A percentile compares a stretch with the other conserved stretches of the same genome.
These are phyloP conservation scores for Saccharum spontaneum DNA, from an alignment of 176 grass and related monocot genomes.

Conservation along the genomic window DNA sequence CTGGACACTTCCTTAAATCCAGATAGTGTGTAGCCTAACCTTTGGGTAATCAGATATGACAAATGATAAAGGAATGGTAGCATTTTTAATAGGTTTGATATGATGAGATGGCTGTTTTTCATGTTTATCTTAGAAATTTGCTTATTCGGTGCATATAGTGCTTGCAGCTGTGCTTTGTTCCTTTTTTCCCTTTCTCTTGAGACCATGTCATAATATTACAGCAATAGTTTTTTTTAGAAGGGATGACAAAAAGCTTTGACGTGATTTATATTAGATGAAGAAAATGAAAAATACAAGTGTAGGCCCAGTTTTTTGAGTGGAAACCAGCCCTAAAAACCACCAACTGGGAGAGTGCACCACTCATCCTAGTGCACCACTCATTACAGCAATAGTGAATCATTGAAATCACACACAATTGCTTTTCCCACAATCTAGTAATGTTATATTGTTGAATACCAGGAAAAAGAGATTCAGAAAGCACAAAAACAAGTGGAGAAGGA, in stretches of 20 bases:
- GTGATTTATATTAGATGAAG: no score
- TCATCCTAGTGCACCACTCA: no score
- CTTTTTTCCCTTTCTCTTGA: not conserved
- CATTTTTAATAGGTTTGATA: not conserved
- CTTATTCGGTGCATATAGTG: slow-evolving; percentile 9
- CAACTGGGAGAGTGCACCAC: no score
- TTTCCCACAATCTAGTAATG: not conserved
- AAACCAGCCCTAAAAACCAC: no score
- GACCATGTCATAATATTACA: not conserved
- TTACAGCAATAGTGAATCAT: not conserved
- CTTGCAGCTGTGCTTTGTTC: slow-evolving; percentile 11
- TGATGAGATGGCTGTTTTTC: not conserved
- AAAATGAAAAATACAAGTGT: no score
- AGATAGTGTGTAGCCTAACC: not conserved
- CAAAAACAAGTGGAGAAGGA: slow-evolving; percentile 48
- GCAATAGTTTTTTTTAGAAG: not conserved
- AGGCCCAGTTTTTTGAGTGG: no score
- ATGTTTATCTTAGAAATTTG: slow-evolving; percentile 20
- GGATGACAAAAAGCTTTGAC: no score
- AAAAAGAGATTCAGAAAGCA: slow-evolving; percentile 43
- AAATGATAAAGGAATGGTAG: slow-evolving; percentile 17
- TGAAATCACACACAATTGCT: not conserved
- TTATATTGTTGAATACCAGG: slow-evolving; percentile 21
- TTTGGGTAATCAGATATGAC: not conserved
- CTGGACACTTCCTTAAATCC: not conserved